Conservation (phyloP, 2,329 filamentous ascomycete genomes). For the Botryotinia narcissicola region DNA sequence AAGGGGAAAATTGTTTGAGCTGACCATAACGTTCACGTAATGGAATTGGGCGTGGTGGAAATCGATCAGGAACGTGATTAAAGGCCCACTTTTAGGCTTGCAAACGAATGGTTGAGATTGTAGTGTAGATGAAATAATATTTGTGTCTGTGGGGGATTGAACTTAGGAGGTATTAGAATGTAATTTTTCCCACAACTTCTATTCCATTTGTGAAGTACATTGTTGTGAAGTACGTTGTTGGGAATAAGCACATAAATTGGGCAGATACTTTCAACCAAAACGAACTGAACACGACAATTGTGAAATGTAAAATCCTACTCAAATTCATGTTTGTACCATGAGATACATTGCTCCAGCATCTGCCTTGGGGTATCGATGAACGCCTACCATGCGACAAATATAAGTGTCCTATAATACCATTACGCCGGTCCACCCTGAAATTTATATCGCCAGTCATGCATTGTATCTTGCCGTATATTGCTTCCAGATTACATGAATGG, state of each 20-base stretch:
- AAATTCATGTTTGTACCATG: background rate
- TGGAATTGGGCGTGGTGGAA: background rate
- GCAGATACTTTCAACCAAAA: background rate
- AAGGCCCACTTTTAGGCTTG: background rate
- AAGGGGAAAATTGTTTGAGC: background rate
- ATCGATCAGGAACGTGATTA: background rate
- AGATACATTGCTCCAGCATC: background rate
- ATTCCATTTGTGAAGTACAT: background rate
- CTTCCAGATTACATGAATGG: slow-evolving; percentile 34
- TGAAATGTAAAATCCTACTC: background rate
- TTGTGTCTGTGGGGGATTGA: background rate
- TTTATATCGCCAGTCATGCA: background rate
- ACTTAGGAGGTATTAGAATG: background rate
- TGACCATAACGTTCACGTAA: background rate
- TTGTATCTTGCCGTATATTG: background rate
- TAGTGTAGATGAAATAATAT: background rate
- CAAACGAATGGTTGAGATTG: background rate
- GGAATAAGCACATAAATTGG: background rate
- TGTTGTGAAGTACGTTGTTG: background rate
- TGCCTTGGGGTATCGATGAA: slow-evolving; percentile 14
- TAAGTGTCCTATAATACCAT: background rate
- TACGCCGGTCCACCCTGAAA: background rate
- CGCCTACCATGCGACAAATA: slow-evolving; percentile 9
- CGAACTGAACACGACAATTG: background rate
- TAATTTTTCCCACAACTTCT: background rate